These are phyloP conservation scores for Quercus berberidifolia DNA, from an alignment of 306 rosid species.

Conservation along the genomic window DNA sequence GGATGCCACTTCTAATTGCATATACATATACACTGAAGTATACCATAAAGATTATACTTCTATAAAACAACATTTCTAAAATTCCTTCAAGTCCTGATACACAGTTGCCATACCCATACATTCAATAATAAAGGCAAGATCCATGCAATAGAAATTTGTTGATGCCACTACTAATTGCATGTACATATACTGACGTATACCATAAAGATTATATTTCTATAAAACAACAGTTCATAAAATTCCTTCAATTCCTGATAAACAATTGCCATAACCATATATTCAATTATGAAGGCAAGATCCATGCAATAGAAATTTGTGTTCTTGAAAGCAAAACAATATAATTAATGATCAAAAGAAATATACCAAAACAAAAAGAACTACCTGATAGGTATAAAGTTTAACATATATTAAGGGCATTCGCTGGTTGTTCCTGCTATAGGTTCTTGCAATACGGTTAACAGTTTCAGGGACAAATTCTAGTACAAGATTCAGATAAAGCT, in stretches of 20 bases:
- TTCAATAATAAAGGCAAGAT: neutral
- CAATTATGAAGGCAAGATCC: neutral
- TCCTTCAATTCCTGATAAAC: neutral
- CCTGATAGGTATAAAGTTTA: slow-evolving; percentile 96
- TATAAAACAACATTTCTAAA: neutral
- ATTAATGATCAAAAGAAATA: neutral
- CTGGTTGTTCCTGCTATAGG: slow-evolving; percentile 85
- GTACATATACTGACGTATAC: neutral
- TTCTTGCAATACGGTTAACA: slow-evolving; percentile 83
- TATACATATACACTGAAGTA: neutral
- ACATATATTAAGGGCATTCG: slow-evolving; percentile 94
- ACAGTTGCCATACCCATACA: neutral
- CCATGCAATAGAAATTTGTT: neutral
- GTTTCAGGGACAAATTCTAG: slow-evolving; percentile 97
- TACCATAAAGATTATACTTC: neutral
- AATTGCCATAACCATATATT: neutral
- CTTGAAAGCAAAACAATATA: neutral
- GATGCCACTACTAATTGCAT: too few relatives aligned
- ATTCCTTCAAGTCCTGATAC: neutral
- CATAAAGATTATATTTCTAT: neutral
- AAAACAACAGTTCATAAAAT: neutral
- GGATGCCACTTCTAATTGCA: too few relatives aligned
- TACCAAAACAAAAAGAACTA: slow-evolving; percentile 11
- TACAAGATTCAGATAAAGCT: slow-evolving; percentile 88
- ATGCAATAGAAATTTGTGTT: neutral